Conservation (phyloP, 2,329 filamentous ascomycete species). For the Teratosphaeria viscida region DNA sequence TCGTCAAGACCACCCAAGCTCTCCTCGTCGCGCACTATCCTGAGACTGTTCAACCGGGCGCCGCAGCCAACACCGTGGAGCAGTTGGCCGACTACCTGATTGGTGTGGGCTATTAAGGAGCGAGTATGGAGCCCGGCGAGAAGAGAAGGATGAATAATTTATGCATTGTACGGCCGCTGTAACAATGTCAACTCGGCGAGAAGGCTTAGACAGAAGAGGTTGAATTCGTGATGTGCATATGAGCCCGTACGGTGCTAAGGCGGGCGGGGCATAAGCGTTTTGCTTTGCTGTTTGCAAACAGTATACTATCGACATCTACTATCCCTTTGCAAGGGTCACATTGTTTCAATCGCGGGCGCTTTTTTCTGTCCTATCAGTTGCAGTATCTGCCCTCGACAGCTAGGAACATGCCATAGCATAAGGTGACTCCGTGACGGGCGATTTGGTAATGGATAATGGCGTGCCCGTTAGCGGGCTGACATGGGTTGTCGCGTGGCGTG, state of each 20-base stretch:
- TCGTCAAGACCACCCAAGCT: slow-evolving; percentile 80
- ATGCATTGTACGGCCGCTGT: not conserved
- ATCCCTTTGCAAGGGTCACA: too few species aligned
- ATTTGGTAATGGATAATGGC: not conserved
- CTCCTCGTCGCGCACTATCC: slow-evolving; percentile 82
- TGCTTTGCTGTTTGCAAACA: not conserved
- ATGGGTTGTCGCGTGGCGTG: too few species aligned
- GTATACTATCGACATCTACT: too few species aligned
- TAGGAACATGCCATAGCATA: not conserved
- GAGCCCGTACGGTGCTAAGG: not conserved
- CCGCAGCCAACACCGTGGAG: slow-evolving; percentile 69
- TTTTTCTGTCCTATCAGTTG: too few species aligned
- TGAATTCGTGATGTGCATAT: not conserved
- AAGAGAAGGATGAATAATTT: not conserved
- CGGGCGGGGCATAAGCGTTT: not conserved
- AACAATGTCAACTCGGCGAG: not conserved
- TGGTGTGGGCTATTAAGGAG: slow-evolving; percentile 56
- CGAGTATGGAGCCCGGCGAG: not conserved
- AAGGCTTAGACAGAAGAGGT: not conserved
- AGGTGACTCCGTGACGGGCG: not conserved
- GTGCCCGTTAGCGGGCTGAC: not conserved
- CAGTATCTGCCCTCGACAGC: too few species aligned
- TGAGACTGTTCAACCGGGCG: slow-evolving; percentile 61
- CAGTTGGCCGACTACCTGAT: slow-evolving; percentile 80
- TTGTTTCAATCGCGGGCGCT: too few species aligned